phyloP scores from a whole-genome alignment of 208 protist genomes.

The Kentomonas sorsogonicus region DNA sequence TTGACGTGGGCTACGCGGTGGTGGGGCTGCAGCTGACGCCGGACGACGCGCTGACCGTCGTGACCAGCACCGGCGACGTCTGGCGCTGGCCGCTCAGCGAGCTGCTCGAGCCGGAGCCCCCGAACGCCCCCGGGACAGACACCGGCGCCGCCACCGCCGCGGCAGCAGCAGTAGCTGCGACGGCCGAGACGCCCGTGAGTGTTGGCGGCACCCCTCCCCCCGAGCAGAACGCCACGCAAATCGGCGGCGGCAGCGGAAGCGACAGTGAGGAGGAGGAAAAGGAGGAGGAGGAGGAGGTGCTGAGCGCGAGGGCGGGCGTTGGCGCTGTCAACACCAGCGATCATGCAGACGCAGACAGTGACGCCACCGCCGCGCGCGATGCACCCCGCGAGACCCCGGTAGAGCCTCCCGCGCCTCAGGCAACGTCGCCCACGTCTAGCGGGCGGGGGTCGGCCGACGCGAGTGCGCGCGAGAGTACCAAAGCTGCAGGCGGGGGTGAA shows the following conservation, averaged over 20 bases:
- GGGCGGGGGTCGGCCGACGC: not conserved
- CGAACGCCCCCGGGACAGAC: not conserved
- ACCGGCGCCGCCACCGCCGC: not conserved
- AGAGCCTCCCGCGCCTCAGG: too few species aligned
- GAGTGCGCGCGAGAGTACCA: not conserved
- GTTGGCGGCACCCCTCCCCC: conserved; percentile 7
- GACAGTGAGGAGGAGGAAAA: not conserved
- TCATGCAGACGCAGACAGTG: too few species aligned
- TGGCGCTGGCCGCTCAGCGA: conserved; percentile 76
- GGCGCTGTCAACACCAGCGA: too few species aligned
- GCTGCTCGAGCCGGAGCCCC: too few species aligned
- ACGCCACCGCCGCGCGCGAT: too few species aligned
- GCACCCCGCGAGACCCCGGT: too few species aligned
- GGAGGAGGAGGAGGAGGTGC: not conserved
- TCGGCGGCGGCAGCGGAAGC: not conserved
- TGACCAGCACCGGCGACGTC: conserved; percentile 72
- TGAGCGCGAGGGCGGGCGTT: too few species aligned
- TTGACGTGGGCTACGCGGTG: conserved; percentile 80
- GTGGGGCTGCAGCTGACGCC: conserved; percentile 58
- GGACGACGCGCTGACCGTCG: conserved; percentile 52
- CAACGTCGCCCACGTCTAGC: not conserved
- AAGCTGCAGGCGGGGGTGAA: not conserved
- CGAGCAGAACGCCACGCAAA: too few species aligned
- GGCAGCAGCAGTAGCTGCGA: not conserved
- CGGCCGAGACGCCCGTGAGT: conserved; percentile 12